phyloP scores from a whole-genome alignment of 768 basidiomycete genomes.

The Pholiota microspora region DNA sequence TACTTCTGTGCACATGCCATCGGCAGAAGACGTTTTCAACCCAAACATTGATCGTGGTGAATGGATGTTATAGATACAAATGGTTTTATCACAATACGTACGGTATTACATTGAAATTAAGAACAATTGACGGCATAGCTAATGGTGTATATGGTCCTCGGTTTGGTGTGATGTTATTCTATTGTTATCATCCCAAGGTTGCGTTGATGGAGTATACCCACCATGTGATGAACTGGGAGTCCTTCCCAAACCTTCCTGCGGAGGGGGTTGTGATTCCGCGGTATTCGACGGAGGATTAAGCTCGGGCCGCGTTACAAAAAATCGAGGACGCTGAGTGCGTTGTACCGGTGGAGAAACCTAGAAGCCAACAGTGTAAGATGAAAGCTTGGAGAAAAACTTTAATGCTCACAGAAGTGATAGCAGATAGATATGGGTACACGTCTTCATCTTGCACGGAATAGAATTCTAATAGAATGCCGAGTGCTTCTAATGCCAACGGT shows the following conservation, averaged over 20 bases:
- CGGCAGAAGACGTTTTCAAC: slow-evolving; percentile 9
- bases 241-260: slow-evolving; percentile 34
- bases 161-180: not conserved
- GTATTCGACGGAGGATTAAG: slow-evolving; percentile 12
- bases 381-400: slow-evolving; percentile 4
- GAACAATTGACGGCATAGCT: not conserved
- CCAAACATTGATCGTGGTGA: slow-evolving; percentile 15
- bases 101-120: not conserved
- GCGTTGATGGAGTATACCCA: slow-evolving; percentile 45
- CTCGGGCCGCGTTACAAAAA: slow-evolving; percentile 41
- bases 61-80: slow-evolving; percentile 20
- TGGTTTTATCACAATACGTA: not conserved
- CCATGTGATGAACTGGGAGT: slow-evolving; percentile 64
- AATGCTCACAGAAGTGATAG: slow-evolving; percentile 48
- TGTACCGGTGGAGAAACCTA: slow-evolving; percentile 49
- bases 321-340: slow-evolving; percentile 27
- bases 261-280: slow-evolving; percentile 18
- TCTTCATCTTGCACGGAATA: slow-evolving; percentile 61
- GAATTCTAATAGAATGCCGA: slow-evolving; percentile 70
- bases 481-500: slow-evolving; percentile 45
- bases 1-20: slow-evolving; percentile 4
- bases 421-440: slow-evolving; percentile 46
- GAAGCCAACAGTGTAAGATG: slow-evolving; percentile 2
- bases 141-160: not conserved
- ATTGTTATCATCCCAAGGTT: slow-evolving; percentile 15